Percentiles rank a stretch among this genome's conserved stretches.
phyloP scores from a whole-genome alignment of 805 yeast species.

The Saccharomyces kudriavzevii region DNA sequence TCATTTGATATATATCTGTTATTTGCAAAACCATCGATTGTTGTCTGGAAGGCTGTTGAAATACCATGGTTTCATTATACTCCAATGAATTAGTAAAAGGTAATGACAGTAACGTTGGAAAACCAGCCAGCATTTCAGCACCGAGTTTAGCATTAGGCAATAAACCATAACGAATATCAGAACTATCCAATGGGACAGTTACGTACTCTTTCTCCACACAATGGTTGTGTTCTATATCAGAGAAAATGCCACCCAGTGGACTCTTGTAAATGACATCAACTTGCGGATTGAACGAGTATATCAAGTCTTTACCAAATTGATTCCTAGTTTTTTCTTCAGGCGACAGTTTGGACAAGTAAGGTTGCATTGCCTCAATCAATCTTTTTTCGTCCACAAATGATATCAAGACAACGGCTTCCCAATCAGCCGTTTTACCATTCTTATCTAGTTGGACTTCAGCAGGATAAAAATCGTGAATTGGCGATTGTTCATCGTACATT shows the following conservation, averaged over 20 bases:
- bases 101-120: conserved; percentile 73
- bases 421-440: conserved; percentile 91
- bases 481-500: conserved; percentile 80
- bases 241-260: conserved; percentile 68
- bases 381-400: conserved; percentile 84
- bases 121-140: conserved; percentile 70
- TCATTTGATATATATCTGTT: conserved; percentile 40
- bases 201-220: conserved; percentile 57
- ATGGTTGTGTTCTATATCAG: conserved; percentile 70
- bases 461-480: conserved; percentile 87
- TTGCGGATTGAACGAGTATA: conserved; percentile 72
- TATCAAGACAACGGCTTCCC: conserved; percentile 95
- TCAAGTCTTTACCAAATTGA: conserved; percentile 59
- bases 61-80: conserved; percentile 61
- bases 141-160: conserved; percentile 63
- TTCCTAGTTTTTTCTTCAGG: conserved; percentile 72
- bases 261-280: conserved; percentile 57
- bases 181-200: conserved; percentile 40
- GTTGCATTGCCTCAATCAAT: conserved; percentile 62
- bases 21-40: conserved; percentile 69
- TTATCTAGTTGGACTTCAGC: conserved; percentile 76
- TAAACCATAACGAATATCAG: conserved; percentile 45
- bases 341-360: conserved; percentile 51
- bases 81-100: conserved; percentile 49
- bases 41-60: conserved; percentile 77